Evolutionary conservation across 345 rosid species (phyloP), one percentile per base, ranked within the genome.

Genomic region (Cardamine occulta): DNA sequence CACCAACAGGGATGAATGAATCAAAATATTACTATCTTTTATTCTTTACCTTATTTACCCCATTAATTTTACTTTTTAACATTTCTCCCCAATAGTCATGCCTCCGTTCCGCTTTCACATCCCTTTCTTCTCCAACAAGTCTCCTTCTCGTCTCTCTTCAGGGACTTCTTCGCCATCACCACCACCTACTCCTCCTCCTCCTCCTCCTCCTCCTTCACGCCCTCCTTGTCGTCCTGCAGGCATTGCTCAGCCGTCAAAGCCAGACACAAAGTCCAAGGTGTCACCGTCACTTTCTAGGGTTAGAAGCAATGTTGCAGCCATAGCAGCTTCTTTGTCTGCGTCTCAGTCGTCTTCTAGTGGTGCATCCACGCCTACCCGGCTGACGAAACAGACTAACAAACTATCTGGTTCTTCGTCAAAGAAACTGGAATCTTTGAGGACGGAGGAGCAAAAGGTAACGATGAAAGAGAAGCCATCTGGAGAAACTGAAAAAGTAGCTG

Each of bases 211-310:
- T 37, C 44, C 68, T 57, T 59, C 81, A 4, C 81, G 81, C 11
- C 81, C 81, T 78, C 81, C 77, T 59, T 78, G 72, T 32, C 81
- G 81, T 40, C 81, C 81, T 23, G 81, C 74, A 8, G 77, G 81
- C 15, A 72, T 72, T 5, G 69, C 77, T 72, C 77, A 40, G 59
- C 77, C 69, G 34, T 58, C 76, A 48, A 77, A 77, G 62, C 44
- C 72, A 53, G 75, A 76, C 11, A 63, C 66, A 48, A 71, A 65
- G 76, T 45, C 73, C 26, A 78, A 72, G 49, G 15, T 8, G 37
- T 9, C 77, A 12, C 61, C 77, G 6, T 21, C 65, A 4, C 77
- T 66, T 59, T 49, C 73, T 40, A 78, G 64, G 81, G 8, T 2
- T 39, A 72, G 68, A 72, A 78, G 76, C 24, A 63, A 64, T 26